Percentiles rank a stretch among this genome's conserved stretches.
Conservation (phyloP, 352 stramenopile species). For the Pythium chondricola region DNA sequence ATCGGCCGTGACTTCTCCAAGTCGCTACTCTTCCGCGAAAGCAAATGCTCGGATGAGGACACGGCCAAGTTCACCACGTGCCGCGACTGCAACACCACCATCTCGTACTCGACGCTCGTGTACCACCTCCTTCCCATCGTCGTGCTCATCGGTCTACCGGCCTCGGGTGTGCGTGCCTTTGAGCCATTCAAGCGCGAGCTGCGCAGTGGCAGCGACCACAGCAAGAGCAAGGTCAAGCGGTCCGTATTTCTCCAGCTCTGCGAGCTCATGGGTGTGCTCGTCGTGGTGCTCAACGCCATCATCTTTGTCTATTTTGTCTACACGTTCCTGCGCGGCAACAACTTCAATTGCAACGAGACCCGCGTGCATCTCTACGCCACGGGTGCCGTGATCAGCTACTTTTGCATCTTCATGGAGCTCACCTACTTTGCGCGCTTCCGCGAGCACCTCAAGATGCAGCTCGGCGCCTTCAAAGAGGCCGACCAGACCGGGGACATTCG, state of each 20-base stretch:
- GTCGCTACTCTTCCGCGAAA: constrained; percentile 40
- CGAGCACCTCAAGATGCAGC: constrained; percentile 82
- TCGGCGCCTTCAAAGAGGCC: constrained; percentile 76
- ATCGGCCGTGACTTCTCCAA: constrained; percentile 30
- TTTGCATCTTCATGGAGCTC: constrained; percentile 58
- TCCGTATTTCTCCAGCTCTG: constrained; percentile 73
- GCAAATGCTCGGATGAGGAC: constrained; percentile 18
- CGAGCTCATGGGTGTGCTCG: constrained; percentile 51
- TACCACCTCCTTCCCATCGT: constrained; percentile 58
- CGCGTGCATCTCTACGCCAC: constrained; percentile 34
- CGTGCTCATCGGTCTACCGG: constrained; percentile 60
- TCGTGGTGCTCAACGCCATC: constrained; percentile 43
- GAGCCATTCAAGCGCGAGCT: constrained; percentile 59
- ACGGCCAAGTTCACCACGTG: constrained; percentile 14
- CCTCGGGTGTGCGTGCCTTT: constrained; percentile 49
- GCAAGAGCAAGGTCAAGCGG: constrained; percentile 59
- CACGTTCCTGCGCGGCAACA: constrained; percentile 54
- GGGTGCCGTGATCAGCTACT: constrained; percentile 41
- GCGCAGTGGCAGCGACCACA: constrained; percentile 10
- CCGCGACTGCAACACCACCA: constrained; percentile 47
- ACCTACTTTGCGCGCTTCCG: constrained; percentile 80
- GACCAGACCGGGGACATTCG: constrained; percentile 79
- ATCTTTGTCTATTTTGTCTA: constrained; percentile 62
- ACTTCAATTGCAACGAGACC: constrained; percentile 45
- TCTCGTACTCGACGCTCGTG: constrained; percentile 59